Evolutionary conservation across 139 green algal species (phyloP).

Genomic region (Micractinium sp.): DNA sequence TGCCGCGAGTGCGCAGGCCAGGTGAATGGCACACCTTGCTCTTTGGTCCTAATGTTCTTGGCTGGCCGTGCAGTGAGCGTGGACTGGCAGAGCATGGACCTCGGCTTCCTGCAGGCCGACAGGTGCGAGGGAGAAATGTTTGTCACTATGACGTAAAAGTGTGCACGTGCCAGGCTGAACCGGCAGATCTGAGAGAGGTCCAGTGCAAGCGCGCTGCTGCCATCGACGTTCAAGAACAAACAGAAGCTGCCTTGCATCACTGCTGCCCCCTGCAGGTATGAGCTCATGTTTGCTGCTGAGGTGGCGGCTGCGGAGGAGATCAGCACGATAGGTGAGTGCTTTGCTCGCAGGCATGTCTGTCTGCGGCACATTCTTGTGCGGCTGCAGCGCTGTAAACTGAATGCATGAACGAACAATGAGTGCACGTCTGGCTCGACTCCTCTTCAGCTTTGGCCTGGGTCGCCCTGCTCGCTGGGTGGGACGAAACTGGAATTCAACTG

Average conservation of each 20-base stretch:
- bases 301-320: constrained; percentile 1
- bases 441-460: too few relatives aligned
- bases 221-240: too few relatives aligned
- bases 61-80: constrained; percentile 20
- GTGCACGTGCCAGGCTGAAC: too few relatives aligned
- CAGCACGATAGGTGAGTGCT: not conserved
- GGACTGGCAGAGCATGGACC: constrained; percentile 43
- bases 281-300: not conserved
- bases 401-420: not conserved
- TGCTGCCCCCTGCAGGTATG: not conserved
- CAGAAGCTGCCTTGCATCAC: not conserved
- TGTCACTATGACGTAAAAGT: too few relatives aligned
- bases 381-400: not conserved
- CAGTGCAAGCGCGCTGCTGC: too few relatives aligned
- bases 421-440: too few relatives aligned
- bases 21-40: not conserved
- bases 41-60: not conserved
- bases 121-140: not conserved
- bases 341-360: not conserved
- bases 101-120: constrained; percentile 39
- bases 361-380: not conserved
- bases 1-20: not conserved
- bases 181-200: too few relatives aligned
- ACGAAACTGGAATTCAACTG: too few relatives aligned
- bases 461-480: too few relatives aligned